Base-by-base conservation (phyloP, 495 filamentous ascomycete genomes). In the Aspergillus biplanus region DNA sequence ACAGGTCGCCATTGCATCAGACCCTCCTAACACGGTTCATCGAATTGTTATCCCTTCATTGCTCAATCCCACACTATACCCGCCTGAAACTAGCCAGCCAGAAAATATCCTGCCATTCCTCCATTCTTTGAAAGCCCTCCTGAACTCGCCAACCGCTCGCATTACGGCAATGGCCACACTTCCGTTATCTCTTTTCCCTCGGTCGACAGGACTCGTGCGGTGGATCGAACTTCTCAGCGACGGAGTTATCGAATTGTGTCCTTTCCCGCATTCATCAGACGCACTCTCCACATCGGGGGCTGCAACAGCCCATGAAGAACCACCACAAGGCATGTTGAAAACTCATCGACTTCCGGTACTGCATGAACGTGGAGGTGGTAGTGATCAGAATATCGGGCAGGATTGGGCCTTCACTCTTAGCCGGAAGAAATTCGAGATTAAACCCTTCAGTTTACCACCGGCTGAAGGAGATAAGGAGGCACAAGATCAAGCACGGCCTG, bases 401-500 rank as follows among this genome's bases (percentile, higher is more conserved):
- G 92, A 97, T 71, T 82, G 96, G 74, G 92, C 92, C 15, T 99
- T 99, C 75, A 93, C 85, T 49, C 75, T 98, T 35, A 96, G 92
- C 70, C 83, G 91, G 66, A 87, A 89, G 63, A 92, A 85, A 69
- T 88, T 99, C 67, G 85, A 89, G 63, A 93, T 99, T 64, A 92
- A 89, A 75, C 89, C 91, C 7, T 99, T 90, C 73, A 93, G 89
- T 73, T 77, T 99, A 54, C 96, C 96, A 39, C 95, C 95, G 2
- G 83, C 92, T n/a, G 91, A 92, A 46, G 91, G 87, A 4, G 92
- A 94, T 61, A 82, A 82, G 35, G 87, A 90, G 65, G 89, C 86
- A 54, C 87, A 91, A 69, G 85, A 86, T 52, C 81, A 79, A 34
- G 74, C 76, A 27, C 74, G 62, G 49, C 68, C 75, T 12, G 65